Evolutionary conservation across 176 grass and related monocot species (phyloP), one percentile per base, ranked within the genome.

Genomic region (Carex myosuroides): DNA sequence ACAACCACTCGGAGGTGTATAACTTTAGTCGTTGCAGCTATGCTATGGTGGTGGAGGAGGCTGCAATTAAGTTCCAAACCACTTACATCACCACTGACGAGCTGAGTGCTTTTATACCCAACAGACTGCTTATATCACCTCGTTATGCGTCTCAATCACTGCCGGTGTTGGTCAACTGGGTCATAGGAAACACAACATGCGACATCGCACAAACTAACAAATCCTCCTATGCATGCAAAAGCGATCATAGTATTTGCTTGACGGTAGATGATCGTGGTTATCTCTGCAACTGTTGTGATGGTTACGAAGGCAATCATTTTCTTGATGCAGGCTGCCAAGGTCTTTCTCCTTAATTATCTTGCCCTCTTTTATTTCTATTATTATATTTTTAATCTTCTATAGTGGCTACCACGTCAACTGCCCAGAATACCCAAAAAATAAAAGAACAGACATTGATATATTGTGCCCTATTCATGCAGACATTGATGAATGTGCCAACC

Each of bases 271-370:
- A 9, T 56, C 24, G 26, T 33, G 54, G 76, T 60, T 80, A 80
- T 35, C 22, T 80, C 14, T 80, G 76, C 76, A 80, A 80, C 22
- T 80, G 76, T 26, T 32, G 11, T 0, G 0, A 18, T 9, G 78
- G 85, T 29, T 87, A 81, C 18, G 17, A 73, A 81, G 85, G 85
- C 44, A 87, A 87, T 72, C 64, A 77, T 17, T 87, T 73, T 59
- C 48, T 87, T 16, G 13, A 30, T 1, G 6, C 22, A 55, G 85
- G 85, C 3, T 87, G 77, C 37, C 85, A 71, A 87, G 85, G 85
- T 80, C 13, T 72, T 6, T 59, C 24, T 80, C 26, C 20, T 29
- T 73, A 0, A 20, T 6, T n/a, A 4, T 80, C 76, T 22, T 54
- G 42, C 22, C 8, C 33, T 32, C 21, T 0, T 13, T 69, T 46